A percentile compares a stretch with the other conserved stretches of the same genome.
phyloP scores from a whole-genome alignment of 1,139 yeast genomes.

The Geotrichum armillariae region DNA sequence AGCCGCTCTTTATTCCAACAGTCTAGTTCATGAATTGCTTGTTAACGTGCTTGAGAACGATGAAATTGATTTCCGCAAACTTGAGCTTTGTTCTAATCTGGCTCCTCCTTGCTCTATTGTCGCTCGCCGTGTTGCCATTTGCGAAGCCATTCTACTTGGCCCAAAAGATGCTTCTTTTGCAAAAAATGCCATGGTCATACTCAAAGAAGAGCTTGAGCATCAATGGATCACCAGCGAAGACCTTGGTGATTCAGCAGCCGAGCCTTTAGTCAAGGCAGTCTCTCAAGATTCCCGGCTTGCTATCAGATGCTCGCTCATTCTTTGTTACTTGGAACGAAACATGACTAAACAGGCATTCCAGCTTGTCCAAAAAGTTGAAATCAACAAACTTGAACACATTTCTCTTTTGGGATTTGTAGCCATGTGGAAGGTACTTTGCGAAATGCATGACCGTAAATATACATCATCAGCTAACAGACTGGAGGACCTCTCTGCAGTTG shows the following conservation, averaged over 20 bases:
- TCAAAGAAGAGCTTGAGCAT: conserved; percentile 27
- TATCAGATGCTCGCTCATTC: conserved; percentile 32
- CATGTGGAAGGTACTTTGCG: conserved; percentile 28
- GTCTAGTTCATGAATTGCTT: conserved; percentile 31
- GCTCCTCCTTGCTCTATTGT: conserved; percentile 36
- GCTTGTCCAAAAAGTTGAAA: conserved; percentile 26
- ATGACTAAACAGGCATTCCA: conserved; percentile 26
- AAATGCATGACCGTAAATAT: conserved; percentile 23
- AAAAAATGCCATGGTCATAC: conserved; percentile 27
- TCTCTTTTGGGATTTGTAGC: conserved; percentile 40
- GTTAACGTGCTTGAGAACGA: conserved; percentile 28
- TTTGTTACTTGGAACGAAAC: conserved; percentile 27
- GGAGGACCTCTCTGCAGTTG: conserved; percentile 31
- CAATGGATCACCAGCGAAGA: conserved; percentile 20
- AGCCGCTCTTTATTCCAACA: conserved; percentile 36
- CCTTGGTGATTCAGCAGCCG: conserved; percentile 19
- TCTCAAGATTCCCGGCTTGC: conserved; percentile 34
- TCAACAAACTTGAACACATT: conserved; percentile 30
- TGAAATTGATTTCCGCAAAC: conserved; percentile 25
- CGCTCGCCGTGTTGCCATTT: conserved; percentile 35
- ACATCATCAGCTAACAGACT: conserved; percentile 17
- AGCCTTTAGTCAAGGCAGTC: conserved; percentile 21
- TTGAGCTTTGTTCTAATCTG: conserved; percentile 30
- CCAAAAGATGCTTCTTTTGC: conserved; percentile 29
- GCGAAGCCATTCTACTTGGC: conserved; percentile 36